Conservation (phyloP, 495 filamentous ascomycete genomes). For the Lasiosphaeriaceae sp. region DNA sequence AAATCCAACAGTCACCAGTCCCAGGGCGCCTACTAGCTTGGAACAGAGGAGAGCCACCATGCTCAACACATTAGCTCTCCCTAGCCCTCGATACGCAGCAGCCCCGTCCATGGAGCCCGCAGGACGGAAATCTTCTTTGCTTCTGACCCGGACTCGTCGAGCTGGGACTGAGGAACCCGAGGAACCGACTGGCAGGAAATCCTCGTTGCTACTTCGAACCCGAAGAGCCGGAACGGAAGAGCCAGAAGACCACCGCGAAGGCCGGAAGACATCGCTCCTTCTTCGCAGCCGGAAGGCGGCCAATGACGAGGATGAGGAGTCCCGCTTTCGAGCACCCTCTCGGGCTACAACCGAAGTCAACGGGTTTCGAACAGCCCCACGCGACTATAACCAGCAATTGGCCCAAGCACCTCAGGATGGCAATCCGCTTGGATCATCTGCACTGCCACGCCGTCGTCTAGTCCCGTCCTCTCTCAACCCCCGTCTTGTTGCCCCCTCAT, state of each 20-base stretch:
- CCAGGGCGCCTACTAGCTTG: slow-evolving; percentile 62
- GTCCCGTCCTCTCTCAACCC: slow-evolving; percentile 35
- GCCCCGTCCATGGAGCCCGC: slow-evolving; percentile 29
- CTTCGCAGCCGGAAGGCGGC: slow-evolving; percentile 37
- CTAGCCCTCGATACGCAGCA: slow-evolving; percentile 34
- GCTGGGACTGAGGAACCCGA: slow-evolving; percentile 45
- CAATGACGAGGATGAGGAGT: slow-evolving; percentile 44
- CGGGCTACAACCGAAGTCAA: slow-evolving; percentile 57
- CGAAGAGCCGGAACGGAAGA: slow-evolving; percentile 47
- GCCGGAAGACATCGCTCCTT: slow-evolving; percentile 39
- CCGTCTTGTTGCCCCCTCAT: slow-evolving; percentile 27
- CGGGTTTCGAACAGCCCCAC: slow-evolving; percentile 24
- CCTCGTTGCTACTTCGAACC: slow-evolving; percentile 39
- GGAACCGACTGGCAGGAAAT: slow-evolving; percentile 39
- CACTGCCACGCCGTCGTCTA: slow-evolving; percentile 41
- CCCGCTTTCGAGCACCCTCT: slow-evolving; percentile 50
- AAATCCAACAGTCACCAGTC: slow-evolving; percentile 43
- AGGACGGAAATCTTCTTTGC: slow-evolving; percentile 42
- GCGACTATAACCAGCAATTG: slow-evolving; percentile 30
- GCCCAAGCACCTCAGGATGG: slow-evolving; percentile 27
- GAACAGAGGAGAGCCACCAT: slow-evolving; percentile 69
- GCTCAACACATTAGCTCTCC: slow-evolving; percentile 43
- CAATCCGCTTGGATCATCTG: slow-evolving; percentile 29
- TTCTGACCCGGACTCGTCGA: slow-evolving; percentile 39
- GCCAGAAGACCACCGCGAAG: slow-evolving; percentile 37